Conservation (phyloP, 768 basidiomycete species). For the Fomitopsis serialis region DNA sequence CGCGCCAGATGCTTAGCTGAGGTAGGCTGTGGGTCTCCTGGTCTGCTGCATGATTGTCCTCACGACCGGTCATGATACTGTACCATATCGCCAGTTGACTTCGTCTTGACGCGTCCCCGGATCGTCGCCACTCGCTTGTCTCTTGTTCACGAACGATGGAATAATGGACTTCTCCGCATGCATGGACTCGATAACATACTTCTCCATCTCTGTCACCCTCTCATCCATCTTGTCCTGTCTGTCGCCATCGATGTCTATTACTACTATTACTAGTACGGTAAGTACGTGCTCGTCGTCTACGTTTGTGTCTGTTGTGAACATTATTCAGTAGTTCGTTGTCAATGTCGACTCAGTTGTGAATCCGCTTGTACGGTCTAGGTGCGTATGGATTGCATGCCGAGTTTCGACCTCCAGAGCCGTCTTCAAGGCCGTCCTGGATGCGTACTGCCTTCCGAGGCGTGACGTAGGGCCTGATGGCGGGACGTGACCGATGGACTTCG, state of each 20-base stretch:
- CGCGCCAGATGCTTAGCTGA: slow-evolving; percentile 16
- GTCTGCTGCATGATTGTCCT: background rate
- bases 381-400: too few species aligned
- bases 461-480: too few species aligned
- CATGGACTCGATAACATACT: slow-evolving; percentile 11
- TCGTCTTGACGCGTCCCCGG: background rate
- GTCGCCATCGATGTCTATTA: background rate
- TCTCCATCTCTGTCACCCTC: slow-evolving; percentile 1
- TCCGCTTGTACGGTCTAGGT: too few species aligned
- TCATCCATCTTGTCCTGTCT: background rate
- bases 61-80: background rate
- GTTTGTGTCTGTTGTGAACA: too few species aligned
- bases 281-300: too few species aligned
- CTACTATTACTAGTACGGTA: background rate
- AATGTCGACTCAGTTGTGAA: too few species aligned
- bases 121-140: background rate
- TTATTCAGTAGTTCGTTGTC: too few species aligned
- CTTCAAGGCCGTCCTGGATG: too few species aligned
- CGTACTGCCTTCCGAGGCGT: too few species aligned
- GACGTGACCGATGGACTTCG: too few species aligned
- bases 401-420: too few species aligned
- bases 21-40: background rate
- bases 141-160: slow-evolving; percentile 6
- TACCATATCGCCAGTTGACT: background rate
- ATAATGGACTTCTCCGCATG: slow-evolving; percentile 7